Evolutionary conservation across 2,329 filamentous ascomycete genomes (phyloP).

Genomic region (Fonsecaea erecta): DNA sequence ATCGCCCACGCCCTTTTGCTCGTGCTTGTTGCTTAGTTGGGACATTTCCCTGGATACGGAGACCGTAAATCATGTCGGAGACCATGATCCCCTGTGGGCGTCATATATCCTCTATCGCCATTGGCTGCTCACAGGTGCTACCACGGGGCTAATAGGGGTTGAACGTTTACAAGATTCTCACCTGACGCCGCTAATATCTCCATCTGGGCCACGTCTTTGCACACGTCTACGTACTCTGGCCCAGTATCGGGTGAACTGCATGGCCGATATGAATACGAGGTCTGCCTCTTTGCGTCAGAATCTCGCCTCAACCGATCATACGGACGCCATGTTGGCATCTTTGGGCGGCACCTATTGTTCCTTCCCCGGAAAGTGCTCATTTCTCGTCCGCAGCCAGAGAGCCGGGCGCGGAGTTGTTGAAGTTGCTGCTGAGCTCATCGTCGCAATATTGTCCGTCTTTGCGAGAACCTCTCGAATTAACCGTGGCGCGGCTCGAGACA

Average conservation of each 20-base stretch:
- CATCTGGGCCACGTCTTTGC: not conserved
- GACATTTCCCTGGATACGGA: not conserved
- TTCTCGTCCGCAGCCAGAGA: not conserved
- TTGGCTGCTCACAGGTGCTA: not conserved
- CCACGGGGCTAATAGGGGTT: not conserved
- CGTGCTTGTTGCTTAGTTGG: not conserved
- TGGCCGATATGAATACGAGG: not conserved
- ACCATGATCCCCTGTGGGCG: not conserved
- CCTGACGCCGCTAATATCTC: not conserved
- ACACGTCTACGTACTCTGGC: not conserved
- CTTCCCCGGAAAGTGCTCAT: not conserved
- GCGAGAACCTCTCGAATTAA: not conserved
- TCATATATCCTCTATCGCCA: not conserved
- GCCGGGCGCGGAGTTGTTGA: not conserved
- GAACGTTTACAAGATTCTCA: conserved; percentile 4
- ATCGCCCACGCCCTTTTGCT: not conserved
- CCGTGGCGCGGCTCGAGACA: not conserved
- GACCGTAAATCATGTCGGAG: not conserved
- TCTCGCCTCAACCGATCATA: not conserved
- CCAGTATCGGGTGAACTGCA: not conserved
- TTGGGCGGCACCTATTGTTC: not conserved
- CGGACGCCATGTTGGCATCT: not conserved
- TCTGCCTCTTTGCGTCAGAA: not conserved
- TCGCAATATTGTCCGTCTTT: not conserved
- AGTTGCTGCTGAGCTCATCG: not conserved